Conservation (phyloP, 2,329 filamentous ascomycete genomes). For the Incumbomyces delicatus region DNA sequence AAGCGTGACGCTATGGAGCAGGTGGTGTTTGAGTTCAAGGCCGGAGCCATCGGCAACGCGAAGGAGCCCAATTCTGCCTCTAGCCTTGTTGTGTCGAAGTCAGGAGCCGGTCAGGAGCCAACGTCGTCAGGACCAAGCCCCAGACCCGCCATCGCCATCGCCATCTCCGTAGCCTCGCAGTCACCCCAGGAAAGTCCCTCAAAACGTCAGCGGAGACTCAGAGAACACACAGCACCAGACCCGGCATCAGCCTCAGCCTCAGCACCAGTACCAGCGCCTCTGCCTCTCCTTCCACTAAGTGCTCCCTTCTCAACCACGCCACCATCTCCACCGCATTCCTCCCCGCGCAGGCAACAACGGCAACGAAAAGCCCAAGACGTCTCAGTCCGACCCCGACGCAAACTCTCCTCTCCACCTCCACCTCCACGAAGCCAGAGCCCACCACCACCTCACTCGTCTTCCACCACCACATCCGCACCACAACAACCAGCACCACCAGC, state of each 20-base stretch:
- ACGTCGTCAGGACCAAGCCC: not conserved
- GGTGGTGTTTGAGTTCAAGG: not conserved
- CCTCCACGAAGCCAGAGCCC: not conserved
- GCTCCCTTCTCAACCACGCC: too few species aligned
- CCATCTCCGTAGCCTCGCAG: too few species aligned
- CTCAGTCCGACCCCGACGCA: not conserved
- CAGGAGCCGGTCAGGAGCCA: not conserved
- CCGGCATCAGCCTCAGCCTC: not conserved
- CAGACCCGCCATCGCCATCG: not conserved
- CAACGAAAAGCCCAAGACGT: too few species aligned
- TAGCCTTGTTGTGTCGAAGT: not conserved
- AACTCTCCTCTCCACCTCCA: not conserved
- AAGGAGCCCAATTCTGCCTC: constrained; percentile 19
- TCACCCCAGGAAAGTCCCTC: too few species aligned
- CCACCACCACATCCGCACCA: constrained; percentile 9
- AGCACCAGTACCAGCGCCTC: too few species aligned
- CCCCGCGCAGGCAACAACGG: too few species aligned
- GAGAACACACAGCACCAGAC: not conserved
- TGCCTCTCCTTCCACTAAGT: too few species aligned
- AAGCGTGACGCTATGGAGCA: too few species aligned
- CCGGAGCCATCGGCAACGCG: not conserved
- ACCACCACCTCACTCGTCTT: constrained; percentile 14
- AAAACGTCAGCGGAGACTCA: too few species aligned
- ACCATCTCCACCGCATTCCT: too few species aligned
- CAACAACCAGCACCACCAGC: too few species aligned